Percentiles rank a stretch among this genome's conserved stretches.
Evolutionary conservation across 2,329 filamentous ascomycete genomes (phyloP).

Genomic region (Colletotrichum abscissum): DNA sequence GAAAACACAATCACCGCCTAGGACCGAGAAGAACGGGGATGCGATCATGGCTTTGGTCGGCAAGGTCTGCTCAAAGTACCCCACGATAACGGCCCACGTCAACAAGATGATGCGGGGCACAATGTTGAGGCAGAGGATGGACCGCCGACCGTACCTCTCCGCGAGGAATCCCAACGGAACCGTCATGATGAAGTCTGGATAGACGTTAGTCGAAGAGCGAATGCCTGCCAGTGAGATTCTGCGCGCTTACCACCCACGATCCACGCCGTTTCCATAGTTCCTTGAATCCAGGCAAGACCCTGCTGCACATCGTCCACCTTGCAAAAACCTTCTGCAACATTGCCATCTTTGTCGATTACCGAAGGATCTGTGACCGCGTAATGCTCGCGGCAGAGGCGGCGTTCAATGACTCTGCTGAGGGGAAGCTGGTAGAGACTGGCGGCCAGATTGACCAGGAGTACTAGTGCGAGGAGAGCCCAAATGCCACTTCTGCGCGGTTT

Average conservation of each 20-base stretch:
- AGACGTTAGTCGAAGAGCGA: not conserved
- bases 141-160: slow-evolving; percentile 53
- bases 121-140: slow-evolving; percentile 57
- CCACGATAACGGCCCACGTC: slow-evolving; percentile 52
- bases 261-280: slow-evolving; percentile 60
- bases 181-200: slow-evolving; percentile 59
- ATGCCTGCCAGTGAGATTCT: too few relatives aligned
- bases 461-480: slow-evolving; percentile 49
- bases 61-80: slow-evolving; percentile 49
- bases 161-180: slow-evolving; percentile 60
- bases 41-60: slow-evolving; percentile 52
- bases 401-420: slow-evolving; percentile 58
- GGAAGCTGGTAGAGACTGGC: slow-evolving; percentile 61
- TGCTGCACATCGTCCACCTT: slow-evolving; percentile 64
- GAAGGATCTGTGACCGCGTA: slow-evolving; percentile 55
- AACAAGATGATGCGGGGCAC: slow-evolving; percentile 53
- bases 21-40: slow-evolving; percentile 54
- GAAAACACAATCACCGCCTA: slow-evolving; percentile 63
- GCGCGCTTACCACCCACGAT: slow-evolving; percentile 55
- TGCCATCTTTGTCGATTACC: slow-evolving; percentile 43
- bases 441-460: slow-evolving; percentile 59
- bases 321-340: slow-evolving; percentile 62
- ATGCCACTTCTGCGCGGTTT: slow-evolving; percentile 29
- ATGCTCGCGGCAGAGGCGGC: slow-evolving; percentile 61
- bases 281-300: slow-evolving; percentile 63